Evolutionary conservation across 805 yeast species (phyloP).

Genomic region (Ogataea parapolymorpha): DNA sequence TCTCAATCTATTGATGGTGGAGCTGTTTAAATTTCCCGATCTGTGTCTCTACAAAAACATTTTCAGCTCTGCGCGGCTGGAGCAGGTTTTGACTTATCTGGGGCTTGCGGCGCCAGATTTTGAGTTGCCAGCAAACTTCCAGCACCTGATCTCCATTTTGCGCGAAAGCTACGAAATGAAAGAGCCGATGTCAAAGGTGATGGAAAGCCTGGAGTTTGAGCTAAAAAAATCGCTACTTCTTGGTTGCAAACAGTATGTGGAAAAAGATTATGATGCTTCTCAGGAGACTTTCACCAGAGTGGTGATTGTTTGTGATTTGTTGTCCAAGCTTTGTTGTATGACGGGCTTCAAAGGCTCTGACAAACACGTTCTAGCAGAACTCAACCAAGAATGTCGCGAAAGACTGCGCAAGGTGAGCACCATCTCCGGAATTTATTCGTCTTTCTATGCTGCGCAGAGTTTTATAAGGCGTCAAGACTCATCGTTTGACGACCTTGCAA

Average conservation of each 20-base stretch:
- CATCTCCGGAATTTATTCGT: slow-evolving; percentile 8
- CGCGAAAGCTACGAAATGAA: slow-evolving; percentile 3
- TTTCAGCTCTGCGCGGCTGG: slow-evolving; percentile 11
- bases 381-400: slow-evolving; percentile 3
- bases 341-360: slow-evolving; percentile 14
- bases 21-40: slow-evolving; percentile 13
- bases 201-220: slow-evolving; percentile 12
- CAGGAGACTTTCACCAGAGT: slow-evolving; percentile 1
- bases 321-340: slow-evolving; percentile 12
- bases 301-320: slow-evolving; percentile 8
- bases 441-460: slow-evolving; percentile 8
- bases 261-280: slow-evolving; percentile 7
- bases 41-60: slow-evolving; percentile 8
- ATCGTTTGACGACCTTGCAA: neutral
- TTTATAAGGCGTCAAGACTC: slow-evolving; percentile 5
- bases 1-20: slow-evolving; percentile 9
- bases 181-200: slow-evolving; percentile 4
- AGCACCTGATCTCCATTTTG: slow-evolving; percentile 4
- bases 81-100: slow-evolving; percentile 12
- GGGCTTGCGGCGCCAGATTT: slow-evolving; percentile 3
- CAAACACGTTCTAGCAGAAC: slow-evolving; percentile 5
- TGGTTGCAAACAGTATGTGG: slow-evolving; percentile 8
- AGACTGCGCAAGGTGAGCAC: slow-evolving; percentile 7
- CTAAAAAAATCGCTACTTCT: slow-evolving; percentile 7
- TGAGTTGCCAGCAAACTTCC: slow-evolving; percentile 11